Conservation (phyloP, 148 eudicot genomes). For the Silene latifolia region DNA sequence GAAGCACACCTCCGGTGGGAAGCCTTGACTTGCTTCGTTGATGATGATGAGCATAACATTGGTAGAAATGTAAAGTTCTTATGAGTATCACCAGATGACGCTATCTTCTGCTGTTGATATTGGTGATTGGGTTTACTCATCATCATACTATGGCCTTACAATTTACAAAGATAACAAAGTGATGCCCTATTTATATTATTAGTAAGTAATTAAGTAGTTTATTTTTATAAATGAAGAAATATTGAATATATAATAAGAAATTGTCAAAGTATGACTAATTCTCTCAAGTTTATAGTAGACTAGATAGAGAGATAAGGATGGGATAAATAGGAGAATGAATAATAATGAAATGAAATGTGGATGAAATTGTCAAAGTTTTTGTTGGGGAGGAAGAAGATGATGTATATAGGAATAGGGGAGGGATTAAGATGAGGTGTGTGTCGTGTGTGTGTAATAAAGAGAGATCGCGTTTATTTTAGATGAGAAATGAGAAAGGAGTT, state of each 20-base stretch:
- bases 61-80: slow-evolving; percentile 48
- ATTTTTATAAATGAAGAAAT: slow-evolving; percentile 2
- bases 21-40: slow-evolving; percentile 37
- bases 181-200: neutral
- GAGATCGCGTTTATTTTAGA: slow-evolving; percentile 10
- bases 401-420: neutral
- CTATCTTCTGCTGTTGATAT: slow-evolving; percentile 19
- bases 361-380: slow-evolving; percentile 19
- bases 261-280: slow-evolving; percentile 13
- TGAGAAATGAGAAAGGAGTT: neutral
- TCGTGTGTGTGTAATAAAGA: neutral
- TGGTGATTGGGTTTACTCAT: slow-evolving; percentile 14
- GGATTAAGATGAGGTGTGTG: too few species aligned
- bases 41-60: slow-evolving; percentile 53
- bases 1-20: slow-evolving; percentile 24
- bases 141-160: slow-evolving; percentile 3
- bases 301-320: neutral
- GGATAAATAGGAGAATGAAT: neutral
- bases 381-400: neutral
- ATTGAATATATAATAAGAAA: neutral
- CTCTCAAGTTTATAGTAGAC: neutral
- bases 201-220: neutral
- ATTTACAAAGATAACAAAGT: neutral
- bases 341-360: neutral
- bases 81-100: slow-evolving; percentile 7